Evolutionary conservation across 1,139 yeast species (phyloP), one percentile per base, ranked within the genome.

Genomic region (Scheffersomyces illinoinensis): DNA sequence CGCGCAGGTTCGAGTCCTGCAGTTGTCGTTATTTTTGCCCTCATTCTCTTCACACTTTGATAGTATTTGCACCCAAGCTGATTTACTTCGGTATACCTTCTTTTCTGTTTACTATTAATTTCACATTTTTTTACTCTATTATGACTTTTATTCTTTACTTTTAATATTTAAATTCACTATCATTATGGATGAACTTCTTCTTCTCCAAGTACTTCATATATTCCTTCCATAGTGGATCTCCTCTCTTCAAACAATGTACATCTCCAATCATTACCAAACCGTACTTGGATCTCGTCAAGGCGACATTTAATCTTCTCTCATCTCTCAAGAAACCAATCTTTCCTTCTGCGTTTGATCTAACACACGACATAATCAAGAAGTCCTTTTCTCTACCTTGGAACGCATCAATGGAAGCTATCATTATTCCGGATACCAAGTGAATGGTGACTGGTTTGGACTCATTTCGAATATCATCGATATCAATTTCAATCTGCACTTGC

Each of bases 351-450:
- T 86, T 86, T 21, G 86, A 84, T 65, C 90, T 73, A 8, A 86
- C 90, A 71, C 89, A 85, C 0, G 89, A 85, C 73, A 86, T 85
- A 19, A 86, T 73, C 58, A 86, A 77, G 62, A 86, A 84, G 59
- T 84, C 79, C 69, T 85, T 85, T 64, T 86, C 90, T 66, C 89
- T 81, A 46, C 90, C 90, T 69, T 86, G 90, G 76, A 85, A 86
- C 0, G 90, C 89, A 69, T 86, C 90, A 54, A 86, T 83, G 0
- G 89, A 85, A 0, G 92, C 90, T 57, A 88, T 82, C 82, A 87
- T 85, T n/a, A 88, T 82, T 33, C 84, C 89, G 50, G 88, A 84
- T 56, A 88, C 86, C 48, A 83, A 81, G 66, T 87, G 88, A 60
- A 88, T 85, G 2, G 87, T 82, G 33, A 81, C 76, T 1, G 86